Evolutionary conservation across 352 stramenopile genomes (phyloP).

Genomic region (Globisporangium recalcitrans): DNA sequence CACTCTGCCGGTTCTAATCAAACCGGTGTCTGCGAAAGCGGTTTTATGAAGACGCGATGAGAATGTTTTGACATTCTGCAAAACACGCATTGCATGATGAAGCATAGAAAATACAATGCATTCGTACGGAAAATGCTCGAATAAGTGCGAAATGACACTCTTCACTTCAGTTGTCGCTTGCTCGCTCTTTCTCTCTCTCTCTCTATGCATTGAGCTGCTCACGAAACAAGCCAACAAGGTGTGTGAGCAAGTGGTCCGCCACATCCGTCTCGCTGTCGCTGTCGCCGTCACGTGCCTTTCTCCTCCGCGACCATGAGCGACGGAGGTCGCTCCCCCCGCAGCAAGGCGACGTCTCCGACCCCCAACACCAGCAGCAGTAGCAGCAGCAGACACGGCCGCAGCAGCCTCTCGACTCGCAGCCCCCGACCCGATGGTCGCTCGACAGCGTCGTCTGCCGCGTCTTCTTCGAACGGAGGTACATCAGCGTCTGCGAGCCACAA

Average conservation of each 20-base stretch:
- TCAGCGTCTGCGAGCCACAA: not conserved
- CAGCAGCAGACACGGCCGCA: not conserved
- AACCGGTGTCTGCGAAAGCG: too few relatives aligned
- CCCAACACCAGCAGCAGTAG: not conserved
- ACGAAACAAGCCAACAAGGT: not conserved
- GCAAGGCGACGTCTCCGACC: constrained; percentile 4
- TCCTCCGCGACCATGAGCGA: constrained; percentile 17
- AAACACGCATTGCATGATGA: too few relatives aligned
- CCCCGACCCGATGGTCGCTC: not conserved
- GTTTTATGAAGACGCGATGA: too few relatives aligned
- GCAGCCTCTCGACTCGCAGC: constrained; percentile 1
- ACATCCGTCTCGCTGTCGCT: not conserved
- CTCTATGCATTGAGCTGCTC: not conserved
- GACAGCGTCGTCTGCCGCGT: constrained; percentile 2
- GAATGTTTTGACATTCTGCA: too few relatives aligned
- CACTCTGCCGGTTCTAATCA: too few relatives aligned
- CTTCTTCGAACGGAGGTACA: not conserved
- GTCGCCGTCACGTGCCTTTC: constrained; percentile 1
- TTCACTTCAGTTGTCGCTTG: constrained; percentile 4
- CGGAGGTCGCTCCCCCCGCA: constrained; percentile 9
- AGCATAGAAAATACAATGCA: too few relatives aligned
- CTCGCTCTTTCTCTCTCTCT: not conserved
- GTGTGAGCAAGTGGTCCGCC: not conserved
- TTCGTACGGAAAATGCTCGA: too few relatives aligned
- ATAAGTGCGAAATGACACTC: too few relatives aligned